Conservation (phyloP, 169 alveolate species). For the Eimeria zaria region DNA sequence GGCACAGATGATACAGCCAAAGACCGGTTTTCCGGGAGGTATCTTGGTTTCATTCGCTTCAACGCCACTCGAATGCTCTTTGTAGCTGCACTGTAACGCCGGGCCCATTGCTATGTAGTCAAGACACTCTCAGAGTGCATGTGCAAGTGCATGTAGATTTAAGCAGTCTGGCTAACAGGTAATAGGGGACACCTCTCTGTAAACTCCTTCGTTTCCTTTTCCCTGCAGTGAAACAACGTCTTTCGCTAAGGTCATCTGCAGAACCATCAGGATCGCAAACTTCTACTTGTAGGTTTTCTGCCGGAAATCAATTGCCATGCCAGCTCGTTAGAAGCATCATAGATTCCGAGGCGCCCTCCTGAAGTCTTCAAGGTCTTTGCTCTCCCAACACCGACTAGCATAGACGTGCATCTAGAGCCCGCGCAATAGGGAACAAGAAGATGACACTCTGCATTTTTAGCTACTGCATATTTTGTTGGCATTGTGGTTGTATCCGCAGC, state of each 20-base stretch:
- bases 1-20: neutral
- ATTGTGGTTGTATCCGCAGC: conserved; percentile 3
- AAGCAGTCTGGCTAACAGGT: neutral
- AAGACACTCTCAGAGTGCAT: neutral
- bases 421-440: neutral
- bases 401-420: neutral
- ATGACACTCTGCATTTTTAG: neutral
- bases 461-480: neutral
- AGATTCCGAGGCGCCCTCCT: neutral
- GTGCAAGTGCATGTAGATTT: neutral
- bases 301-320: neutral
- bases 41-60: neutral
- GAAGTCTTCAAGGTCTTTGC: neutral
- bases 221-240: neutral
- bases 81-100: neutral
- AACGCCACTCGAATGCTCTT: neutral
- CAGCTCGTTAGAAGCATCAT: neutral
- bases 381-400: neutral
- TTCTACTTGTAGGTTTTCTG: neutral
- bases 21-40: neutral
- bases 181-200: neutral
- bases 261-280: neutral
- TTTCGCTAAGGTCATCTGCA: neutral
- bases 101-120: neutral
- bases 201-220: neutral